Evolutionary conservation across 2,329 filamentous ascomycete genomes (phyloP), one percentile per base, ranked within the genome.

Genomic region (Aureobasidium melanogenum): DNA sequence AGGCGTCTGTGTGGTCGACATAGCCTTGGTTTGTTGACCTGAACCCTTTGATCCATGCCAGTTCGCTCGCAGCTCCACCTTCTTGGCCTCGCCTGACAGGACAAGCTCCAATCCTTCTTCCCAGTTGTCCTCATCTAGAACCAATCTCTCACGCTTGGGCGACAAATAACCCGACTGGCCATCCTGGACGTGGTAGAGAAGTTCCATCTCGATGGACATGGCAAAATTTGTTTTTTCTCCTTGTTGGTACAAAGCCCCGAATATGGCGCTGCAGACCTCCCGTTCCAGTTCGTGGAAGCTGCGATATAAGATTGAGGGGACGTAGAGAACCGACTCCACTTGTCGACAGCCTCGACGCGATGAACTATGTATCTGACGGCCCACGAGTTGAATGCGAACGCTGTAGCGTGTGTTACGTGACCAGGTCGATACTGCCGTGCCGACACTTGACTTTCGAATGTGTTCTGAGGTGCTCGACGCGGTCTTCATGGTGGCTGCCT

Each of bases 401-500:
- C 41, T 59, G n/a, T 59, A 59, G 10, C 56, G 43, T 14, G 56
- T 19, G 26, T 24, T 48, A n/a, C 56, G 56, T 24, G 56, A 59
- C 56, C 56, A 59, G 14, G 17, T 59, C 9, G 56, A 39, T 4
- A 36, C 32, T 4, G 56, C 24, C 17, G 24, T 50, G 19, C 56
- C 32, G 26, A 38, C 9, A 10, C 54, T 59, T 6, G 56, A 36
- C 43, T 59, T 59, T 43, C 56, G 54, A 19, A 14, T 47, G 14
- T 56, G 38, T 34, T 15, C 54, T 47, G 39, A 28, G 19, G 41
- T 41, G 22, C 30, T 50, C 34, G 44, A 3, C 1, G 44, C 44
- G 19, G 43, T 48, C 26, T 41, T 59, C 56, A 59, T 39, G 56
- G 56, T 39, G 56, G 56, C 44, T 59, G 56, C 36, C 56, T 59